Conservation (phyloP, 2,329 filamentous ascomycete species). For the Periconia sp. region DNA sequence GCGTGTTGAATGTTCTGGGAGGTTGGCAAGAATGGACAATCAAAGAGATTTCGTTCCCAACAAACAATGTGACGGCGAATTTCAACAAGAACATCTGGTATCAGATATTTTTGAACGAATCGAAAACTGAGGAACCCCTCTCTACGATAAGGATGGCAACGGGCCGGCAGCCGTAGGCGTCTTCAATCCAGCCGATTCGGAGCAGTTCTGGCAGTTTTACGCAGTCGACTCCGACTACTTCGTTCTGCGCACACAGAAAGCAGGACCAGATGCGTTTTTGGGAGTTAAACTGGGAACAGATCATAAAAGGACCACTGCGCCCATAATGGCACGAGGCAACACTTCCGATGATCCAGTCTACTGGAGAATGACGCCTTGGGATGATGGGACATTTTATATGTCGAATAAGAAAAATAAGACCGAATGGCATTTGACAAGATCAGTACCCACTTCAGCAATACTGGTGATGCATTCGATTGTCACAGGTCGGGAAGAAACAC, state of each 20-base stretch:
- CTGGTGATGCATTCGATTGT: constrained; percentile 16
- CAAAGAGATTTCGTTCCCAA: too few relatives aligned
- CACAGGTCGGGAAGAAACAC: constrained; percentile 14
- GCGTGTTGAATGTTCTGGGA: too few relatives aligned
- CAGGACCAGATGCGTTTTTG: constrained; percentile 18
- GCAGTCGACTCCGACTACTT: constrained; percentile 17
- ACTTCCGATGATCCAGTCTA: constrained; percentile 19
- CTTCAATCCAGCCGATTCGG: constrained; percentile 1
- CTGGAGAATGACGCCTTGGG: constrained; percentile 23
- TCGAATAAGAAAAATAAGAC: constrained; percentile 21
- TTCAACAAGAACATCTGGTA: constrained; percentile 18
- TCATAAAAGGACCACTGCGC: constrained; percentile 11
- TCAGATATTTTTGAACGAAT: constrained; percentile 12
- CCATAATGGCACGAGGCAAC: constrained; percentile 17
- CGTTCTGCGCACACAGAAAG: constrained; percentile 15
- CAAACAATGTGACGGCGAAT: constrained; percentile 10
- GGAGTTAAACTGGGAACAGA: constrained; percentile 6
- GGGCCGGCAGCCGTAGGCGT: constrained; percentile 17
- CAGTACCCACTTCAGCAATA: constrained; percentile 6
- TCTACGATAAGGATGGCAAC: constrained; percentile 7
- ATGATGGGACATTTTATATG: constrained; percentile 21
- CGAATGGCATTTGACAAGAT: constrained; percentile 14
- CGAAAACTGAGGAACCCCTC: constrained; percentile 9
- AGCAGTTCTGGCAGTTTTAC: constrained; percentile 23
- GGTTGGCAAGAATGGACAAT: too few relatives aligned